Evolutionary conservation across 306 rosid species (phyloP).

Genomic region (Quercus glauca): DNA sequence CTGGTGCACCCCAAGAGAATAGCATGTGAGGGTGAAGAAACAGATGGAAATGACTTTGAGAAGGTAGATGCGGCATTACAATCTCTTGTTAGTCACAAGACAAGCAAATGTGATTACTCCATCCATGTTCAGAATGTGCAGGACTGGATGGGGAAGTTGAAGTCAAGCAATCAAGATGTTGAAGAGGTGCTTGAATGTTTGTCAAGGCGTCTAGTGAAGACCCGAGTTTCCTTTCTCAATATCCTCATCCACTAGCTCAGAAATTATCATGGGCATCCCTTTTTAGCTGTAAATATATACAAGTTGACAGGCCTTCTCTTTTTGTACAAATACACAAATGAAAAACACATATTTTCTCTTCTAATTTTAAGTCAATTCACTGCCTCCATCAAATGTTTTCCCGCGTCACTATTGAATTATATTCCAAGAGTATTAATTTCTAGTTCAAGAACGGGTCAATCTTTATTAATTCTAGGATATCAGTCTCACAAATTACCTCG

Average conservation of each 20-base stretch:
- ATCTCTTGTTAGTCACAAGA: constrained; percentile 30
- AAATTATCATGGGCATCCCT: not conserved
- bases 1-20: constrained; percentile 25
- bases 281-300: no score
- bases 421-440: no score
- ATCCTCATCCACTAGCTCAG: constrained; percentile 39
- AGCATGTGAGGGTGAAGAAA: constrained; percentile 20
- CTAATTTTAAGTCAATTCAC: no score
- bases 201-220: constrained; percentile 39
- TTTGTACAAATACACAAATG: no score
- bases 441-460: no score
- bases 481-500: no score
- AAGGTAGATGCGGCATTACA: constrained; percentile 50
- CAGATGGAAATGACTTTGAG: constrained; percentile 38
- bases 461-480: no score
- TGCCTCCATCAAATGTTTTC: no score
- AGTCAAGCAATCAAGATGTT: constrained; percentile 39
- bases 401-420: no score
- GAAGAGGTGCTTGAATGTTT: constrained; percentile 42
- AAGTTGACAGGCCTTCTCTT: no score
- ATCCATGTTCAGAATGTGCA: constrained; percentile 19
- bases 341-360: no score
- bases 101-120: constrained; percentile 26
- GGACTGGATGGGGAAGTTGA: constrained; percentile 36
- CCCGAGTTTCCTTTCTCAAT: constrained; percentile 44